Evolutionary conservation across 441 rosid species (phyloP).

Genomic region (Eutrema salsugineum): DNA sequence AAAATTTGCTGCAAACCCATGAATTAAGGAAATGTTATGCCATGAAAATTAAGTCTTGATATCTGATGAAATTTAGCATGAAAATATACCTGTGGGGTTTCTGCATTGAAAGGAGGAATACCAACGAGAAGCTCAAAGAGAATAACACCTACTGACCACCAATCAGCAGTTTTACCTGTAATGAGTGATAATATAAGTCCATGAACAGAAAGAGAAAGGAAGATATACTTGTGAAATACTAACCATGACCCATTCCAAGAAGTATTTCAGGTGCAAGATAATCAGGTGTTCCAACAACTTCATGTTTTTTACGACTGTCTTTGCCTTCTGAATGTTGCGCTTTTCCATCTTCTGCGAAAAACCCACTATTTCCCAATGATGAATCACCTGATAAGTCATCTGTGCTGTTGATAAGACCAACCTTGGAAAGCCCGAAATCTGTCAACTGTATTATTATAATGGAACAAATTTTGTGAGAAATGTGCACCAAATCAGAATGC

Average conservation of each 20-base stretch:
- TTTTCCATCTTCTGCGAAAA: constrained; percentile 56
- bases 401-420: constrained; percentile 96
- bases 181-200: constrained; percentile 12
- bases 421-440: constrained; percentile 99
- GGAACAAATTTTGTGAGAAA: constrained; percentile 31
- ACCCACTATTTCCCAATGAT: constrained; percentile 50
- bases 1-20: constrained; percentile 75
- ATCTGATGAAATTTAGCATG: background rate
- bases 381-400: constrained; percentile 85
- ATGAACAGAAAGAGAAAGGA: background rate
- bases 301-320: constrained; percentile 69
- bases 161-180: constrained; percentile 91
- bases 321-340: constrained; percentile 40
- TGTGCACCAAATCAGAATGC: background rate
- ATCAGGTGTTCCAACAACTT: constrained; percentile 95
- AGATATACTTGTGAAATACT: constrained; percentile 20
- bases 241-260: constrained; percentile 98
- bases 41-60: background rate
- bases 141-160: constrained; percentile 99
- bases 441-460: constrained; percentile 86
- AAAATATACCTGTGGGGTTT: constrained; percentile 72
- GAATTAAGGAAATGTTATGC: background rate
- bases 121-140: constrained; percentile 94
- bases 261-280: constrained; percentile 99
- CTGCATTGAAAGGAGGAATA: constrained; percentile 94